Conservation (phyloP, 2,329 filamentous ascomycete genomes). For the Pleomassaria siparia region DNA sequence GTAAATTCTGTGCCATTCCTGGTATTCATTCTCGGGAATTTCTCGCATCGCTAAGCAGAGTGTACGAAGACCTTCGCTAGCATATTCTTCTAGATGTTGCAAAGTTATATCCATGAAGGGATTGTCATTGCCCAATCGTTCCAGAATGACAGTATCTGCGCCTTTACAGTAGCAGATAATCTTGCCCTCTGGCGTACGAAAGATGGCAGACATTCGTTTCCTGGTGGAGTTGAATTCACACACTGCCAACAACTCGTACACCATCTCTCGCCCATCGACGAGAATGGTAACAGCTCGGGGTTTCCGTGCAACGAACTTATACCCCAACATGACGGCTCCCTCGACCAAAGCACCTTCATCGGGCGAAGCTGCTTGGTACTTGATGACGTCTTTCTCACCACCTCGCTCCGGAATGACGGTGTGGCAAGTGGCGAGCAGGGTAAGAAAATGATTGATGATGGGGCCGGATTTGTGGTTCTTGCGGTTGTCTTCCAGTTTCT, state of each 20-base stretch:
- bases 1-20: constrained; percentile 83
- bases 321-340: constrained; percentile 81
- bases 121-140: constrained; percentile 77
- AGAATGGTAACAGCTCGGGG: constrained; percentile 85
- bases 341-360: constrained; percentile 97
- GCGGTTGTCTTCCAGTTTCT: constrained; percentile 70
- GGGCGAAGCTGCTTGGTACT: constrained; percentile 96
- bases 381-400: constrained; percentile 81
- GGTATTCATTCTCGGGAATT: constrained; percentile 83
- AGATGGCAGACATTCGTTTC: constrained; percentile 97
- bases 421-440: constrained; percentile 86
- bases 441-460: constrained; percentile 81
- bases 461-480: constrained; percentile 59
- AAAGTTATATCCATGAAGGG: constrained; percentile 87
- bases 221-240: constrained; percentile 98
- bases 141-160: constrained; percentile 95
- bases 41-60: constrained; percentile 95
- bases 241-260: constrained; percentile 93
- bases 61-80: constrained; percentile 91
- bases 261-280: constrained; percentile 66
- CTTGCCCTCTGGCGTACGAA: constrained; percentile 93
- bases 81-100: constrained; percentile 96
- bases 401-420: constrained; percentile 93
- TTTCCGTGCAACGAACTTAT: constrained; percentile 87
- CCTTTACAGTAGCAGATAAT: constrained; percentile 94